phyloP scores from a whole-genome alignment of 495 filamentous ascomycete genomes.

The Neurospora hispaniola region DNA sequence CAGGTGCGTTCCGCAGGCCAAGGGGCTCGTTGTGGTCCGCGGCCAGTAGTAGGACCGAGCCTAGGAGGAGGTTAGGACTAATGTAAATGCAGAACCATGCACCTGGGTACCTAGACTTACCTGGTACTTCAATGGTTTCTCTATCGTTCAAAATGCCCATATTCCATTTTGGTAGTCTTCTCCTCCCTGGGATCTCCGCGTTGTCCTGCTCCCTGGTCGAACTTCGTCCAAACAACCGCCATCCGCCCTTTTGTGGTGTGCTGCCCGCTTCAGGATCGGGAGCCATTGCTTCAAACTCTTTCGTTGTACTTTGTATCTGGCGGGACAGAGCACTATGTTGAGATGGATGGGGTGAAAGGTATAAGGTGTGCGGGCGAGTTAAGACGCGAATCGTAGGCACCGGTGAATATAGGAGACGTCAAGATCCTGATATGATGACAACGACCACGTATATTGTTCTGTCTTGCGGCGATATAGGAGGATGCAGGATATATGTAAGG shows the following conservation, averaged over 20 bases:
- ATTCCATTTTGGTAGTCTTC: constrained; percentile 43
- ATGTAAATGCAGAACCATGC: background rate
- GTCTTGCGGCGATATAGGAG: background rate
- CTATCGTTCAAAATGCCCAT: constrained; percentile 78
- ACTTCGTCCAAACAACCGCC: constrained; percentile 9
- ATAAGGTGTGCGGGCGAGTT: background rate
- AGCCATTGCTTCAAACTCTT: background rate
- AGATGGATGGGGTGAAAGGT: background rate
- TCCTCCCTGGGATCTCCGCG: constrained; percentile 2
- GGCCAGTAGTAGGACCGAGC: constrained; percentile 71
- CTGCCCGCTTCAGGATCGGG: background rate
- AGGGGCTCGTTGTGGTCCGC: constrained; percentile 70
- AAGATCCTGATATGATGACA: background rate
- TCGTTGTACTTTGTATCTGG: background rate
- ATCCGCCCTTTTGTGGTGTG: constrained; percentile 4
- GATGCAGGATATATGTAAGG: background rate
- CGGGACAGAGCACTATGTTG: background rate
- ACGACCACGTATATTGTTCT: background rate
- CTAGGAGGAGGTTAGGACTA: constrained; percentile 29
- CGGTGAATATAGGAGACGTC: background rate
- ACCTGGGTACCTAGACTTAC: constrained; percentile 39
- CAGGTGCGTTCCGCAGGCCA: constrained; percentile 64
- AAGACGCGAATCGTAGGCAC: background rate
- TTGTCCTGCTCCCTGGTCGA: constrained; percentile 1
- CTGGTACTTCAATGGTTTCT: constrained; percentile 83